Percentiles rank a stretch among this genome's conserved stretches.
Conservation (phyloP, 2,329 filamentous ascomycete species). For the Remersonia thermophila region DNA sequence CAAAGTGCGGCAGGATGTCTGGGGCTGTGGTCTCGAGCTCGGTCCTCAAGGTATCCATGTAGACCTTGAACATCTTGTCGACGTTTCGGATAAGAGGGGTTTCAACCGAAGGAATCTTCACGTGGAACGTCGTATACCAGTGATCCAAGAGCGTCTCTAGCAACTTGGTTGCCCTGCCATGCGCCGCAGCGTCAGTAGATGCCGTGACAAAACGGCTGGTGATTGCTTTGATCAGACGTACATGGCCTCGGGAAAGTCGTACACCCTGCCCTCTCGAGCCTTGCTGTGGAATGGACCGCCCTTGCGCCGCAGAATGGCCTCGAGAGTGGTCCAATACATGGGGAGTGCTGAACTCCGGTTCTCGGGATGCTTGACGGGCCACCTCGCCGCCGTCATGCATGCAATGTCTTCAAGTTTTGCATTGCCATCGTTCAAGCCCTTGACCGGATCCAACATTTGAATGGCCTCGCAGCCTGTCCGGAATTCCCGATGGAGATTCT, state of each 20-base stretch:
- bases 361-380: background rate
- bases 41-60: too few relatives aligned
- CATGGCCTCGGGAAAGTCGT: constrained; percentile 1
- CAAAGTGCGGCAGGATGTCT: background rate
- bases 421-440: too few relatives aligned
- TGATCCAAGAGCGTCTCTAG: background rate
- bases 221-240: too few relatives aligned
- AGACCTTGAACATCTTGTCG: background rate
- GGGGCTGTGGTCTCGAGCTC: too few relatives aligned
- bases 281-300: constrained; percentile 3
- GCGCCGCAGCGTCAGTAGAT: too few relatives aligned
- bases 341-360: background rate
- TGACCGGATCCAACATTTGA: too few relatives aligned
- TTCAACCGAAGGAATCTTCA: background rate
- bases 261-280: background rate
- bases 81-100: background rate
- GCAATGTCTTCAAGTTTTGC: background rate
- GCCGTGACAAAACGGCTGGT: too few relatives aligned
- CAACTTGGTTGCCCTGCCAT: too few relatives aligned
- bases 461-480: too few relatives aligned
- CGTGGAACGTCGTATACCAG: background rate
- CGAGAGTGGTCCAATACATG: constrained; percentile 1
- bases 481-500: too few relatives aligned
- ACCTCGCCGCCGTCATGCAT: background rate
- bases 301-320: constrained; percentile 1